Evolutionary conservation across 768 basidiomycete species (phyloP).

Genomic region (Calocybe cyanea): DNA sequence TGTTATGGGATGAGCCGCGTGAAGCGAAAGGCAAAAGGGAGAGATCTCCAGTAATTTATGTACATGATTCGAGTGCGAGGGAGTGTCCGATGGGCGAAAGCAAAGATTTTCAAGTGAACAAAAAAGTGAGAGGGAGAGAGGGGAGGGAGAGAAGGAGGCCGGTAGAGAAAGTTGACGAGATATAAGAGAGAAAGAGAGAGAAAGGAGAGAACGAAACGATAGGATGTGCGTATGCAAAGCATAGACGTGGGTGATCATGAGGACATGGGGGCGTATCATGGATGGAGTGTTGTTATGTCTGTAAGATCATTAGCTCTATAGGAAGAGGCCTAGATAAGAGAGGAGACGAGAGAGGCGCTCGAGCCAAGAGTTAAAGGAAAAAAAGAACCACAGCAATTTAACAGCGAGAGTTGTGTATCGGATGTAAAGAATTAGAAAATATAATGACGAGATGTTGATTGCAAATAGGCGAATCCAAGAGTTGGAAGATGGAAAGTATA

Average conservation of each 20-base stretch:
- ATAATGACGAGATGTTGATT: conserved; percentile 19
- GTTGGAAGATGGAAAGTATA: conserved; percentile 12
- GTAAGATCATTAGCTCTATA: conserved; percentile 9
- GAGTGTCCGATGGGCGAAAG: not conserved
- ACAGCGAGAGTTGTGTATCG: conserved; percentile 16
- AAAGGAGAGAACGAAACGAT: conserved; percentile 11
- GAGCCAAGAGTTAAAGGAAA: not conserved
- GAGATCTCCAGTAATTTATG: conserved; percentile 11
- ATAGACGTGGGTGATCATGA: conserved; percentile 15
- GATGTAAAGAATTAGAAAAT: conserved; percentile 9
- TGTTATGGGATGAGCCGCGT: conserved; percentile 10
- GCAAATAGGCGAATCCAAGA: conserved; percentile 9
- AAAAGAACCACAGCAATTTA: conserved; percentile 31
- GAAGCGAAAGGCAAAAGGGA: conserved; percentile 15
- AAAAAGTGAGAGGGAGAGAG: conserved; percentile 19
- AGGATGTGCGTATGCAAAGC: conserved; percentile 15
- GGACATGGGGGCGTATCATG: conserved; percentile 10
- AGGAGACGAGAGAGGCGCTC: conserved; percentile 13
- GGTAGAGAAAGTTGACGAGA: conserved; percentile 7
- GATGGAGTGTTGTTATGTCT: conserved; percentile 12
- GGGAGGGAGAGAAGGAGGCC: conserved; percentile 15
- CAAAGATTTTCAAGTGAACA: conserved; percentile 12
- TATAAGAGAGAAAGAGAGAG: conserved; percentile 2
- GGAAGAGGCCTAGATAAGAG: conserved; percentile 11
- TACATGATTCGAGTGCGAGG: conserved; percentile 10